Conservation (phyloP, 169 alveolate species). For the Amoebophrya sp. region DNA sequence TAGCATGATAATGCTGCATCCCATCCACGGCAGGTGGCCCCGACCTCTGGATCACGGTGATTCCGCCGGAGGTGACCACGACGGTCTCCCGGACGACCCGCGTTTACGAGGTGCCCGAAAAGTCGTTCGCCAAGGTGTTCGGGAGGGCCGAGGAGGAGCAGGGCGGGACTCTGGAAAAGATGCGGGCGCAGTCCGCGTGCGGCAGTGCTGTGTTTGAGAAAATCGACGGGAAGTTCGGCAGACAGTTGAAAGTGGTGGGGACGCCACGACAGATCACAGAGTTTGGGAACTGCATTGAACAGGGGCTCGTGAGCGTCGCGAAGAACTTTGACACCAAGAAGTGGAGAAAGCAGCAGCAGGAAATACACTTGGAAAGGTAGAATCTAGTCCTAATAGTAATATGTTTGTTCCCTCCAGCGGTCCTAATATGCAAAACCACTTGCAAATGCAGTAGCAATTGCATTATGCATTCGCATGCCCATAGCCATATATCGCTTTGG, state of each 20-base stretch:
- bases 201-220: not conserved
- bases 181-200: not conserved
- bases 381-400: not conserved
- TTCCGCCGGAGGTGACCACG: not conserved
- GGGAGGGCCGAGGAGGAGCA: not conserved
- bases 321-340: not conserved
- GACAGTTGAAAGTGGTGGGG: not conserved
- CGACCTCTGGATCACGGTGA: not conserved
- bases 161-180: not conserved
- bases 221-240: not conserved
- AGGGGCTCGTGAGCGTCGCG: not conserved
- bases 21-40: not conserved
- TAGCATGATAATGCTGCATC: no score
- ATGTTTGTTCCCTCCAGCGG: not conserved
- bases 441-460: no score
- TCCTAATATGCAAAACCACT: not conserved
- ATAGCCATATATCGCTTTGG: no score
- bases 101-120: not conserved
- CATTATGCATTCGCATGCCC: no score
- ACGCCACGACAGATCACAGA: not conserved
- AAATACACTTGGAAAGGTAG: not conserved
- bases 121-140: not conserved
- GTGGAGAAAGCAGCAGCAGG: not conserved
- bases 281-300: not conserved
- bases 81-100: not conserved